Evolutionary conservation across 345 rosid genomes (phyloP), one percentile per base, ranked within the genome.

Genomic region (Conringia planisiliqua): DNA sequence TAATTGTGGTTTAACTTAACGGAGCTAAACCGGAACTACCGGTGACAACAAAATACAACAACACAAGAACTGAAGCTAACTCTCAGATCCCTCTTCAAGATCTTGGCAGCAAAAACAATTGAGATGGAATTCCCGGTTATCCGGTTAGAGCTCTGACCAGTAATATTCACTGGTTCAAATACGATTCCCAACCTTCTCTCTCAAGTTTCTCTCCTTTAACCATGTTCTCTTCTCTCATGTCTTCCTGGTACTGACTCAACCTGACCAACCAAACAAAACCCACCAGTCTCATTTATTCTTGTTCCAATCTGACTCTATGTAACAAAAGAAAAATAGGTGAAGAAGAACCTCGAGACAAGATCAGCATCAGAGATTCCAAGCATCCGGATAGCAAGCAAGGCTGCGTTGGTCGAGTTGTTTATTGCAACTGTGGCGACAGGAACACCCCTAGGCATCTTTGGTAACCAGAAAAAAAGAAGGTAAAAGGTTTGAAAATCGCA

Each of bases 371-470:
- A 83, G 47, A 83, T 80, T 35, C 94, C 98, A 59, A 92, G 79
- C 80, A 89, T 86, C 83, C 94, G 81, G 27, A 92, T 86, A 1
- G 97, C 91, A 42, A 95, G 82, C 76, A 95, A 82, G 30, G 96
- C 97, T 5, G 99, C 97, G 61, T 89, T 89, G 30, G 91, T 89
- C 4, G 98, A 90, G 55, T 92, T 92, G 76, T 92, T 88, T 52
- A 92, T 83, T 55, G 98, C 99, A 18, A 95, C 98, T 1, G 94
- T 92, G 1, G 98, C 99, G 14, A 92, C 96, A 18, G 98, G 99
- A 24, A 95, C 98, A 50, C 98, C 98, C 68, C 94, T 87, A 2
- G 92, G 97, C 99, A 95, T 92, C 98, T 90, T 86, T 64, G 44
- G 35, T 43, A 27, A 50, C 9, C 6, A 55, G 4, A 10, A 7